Base-by-base conservation (phyloP, 139 green algal species). In the Dunaliella sp. region DNA sequence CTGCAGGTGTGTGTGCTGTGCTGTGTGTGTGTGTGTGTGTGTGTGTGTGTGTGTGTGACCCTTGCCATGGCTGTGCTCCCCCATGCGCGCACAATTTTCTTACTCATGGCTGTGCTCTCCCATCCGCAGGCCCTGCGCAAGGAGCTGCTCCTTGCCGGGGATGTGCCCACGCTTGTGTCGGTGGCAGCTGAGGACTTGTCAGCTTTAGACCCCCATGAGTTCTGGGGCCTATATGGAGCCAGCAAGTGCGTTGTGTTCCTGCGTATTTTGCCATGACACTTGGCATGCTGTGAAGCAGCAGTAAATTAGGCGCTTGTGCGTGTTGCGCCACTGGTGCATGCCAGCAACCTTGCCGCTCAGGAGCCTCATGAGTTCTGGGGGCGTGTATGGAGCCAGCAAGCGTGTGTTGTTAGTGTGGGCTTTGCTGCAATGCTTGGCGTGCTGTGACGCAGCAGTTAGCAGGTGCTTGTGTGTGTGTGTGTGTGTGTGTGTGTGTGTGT, bases 91-190 rank as follows among this genome's bases (percentile, higher is more conserved):
- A n/a, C n/a, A n/a, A n/a, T n/a, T n/a, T n/a, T n/a, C n/a, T n/a
- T n/a, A n/a, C n/a, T n/a, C n/a, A n/a, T 65, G 48, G 7, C 48
- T 65, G 48, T 65, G 48, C 48, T 65, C 7, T 65, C 7, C 16
- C n/a, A n/a, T n/a, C n/a, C n/a, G n/a, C 76, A 81, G 31, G 76
- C 12, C 76, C 30, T 81, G 76, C 76, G 76, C 76, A 37, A 30
- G 31, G 12, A 37, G n/a, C 76, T 81, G 76, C 76, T 81, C n/a
- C 76, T 81, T 2, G 76, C 76, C 36, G 76, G 76, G n/a, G 76
- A 81, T 7, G n/a, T 81, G 30, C 76, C 31, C 22, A 81, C 76
- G 30, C 33, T 81, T 30, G 76, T 37, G 1, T 38, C 76, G 2
- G 76, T 31, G 1, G 37, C 76, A 38, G 76, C 76, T 38, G 76